Base-by-base conservation (phyloP, 1,139 yeast genomes). In the Entelexis sorbosivorans region DNA sequence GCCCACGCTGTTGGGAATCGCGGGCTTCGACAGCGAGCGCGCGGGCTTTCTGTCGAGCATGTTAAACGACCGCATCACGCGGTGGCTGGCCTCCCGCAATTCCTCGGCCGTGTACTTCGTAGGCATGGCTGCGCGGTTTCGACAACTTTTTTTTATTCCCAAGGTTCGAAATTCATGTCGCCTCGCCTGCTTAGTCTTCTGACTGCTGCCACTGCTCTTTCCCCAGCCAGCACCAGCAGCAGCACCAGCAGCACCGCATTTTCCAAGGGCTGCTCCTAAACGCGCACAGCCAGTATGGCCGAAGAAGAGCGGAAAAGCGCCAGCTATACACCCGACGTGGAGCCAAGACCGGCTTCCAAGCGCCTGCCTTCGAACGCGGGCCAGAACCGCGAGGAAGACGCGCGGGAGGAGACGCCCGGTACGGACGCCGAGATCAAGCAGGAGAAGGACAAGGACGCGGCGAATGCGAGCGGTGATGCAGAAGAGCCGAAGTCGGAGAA, bases 1-100 rank as follows among this genome's bases (percentile, higher is more conserved):
- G 39, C 51, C 60, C 43, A 36, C 47, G 39, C 56, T 51, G 43
- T 59, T 59, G 10, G 46, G 51, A 42, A 59, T 58, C 4, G 56
- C 52, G 2, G 59, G 56, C 40, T 56, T 57, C 42, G 56, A 28
- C 32, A 53, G 46, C 35, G 51, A 3, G 24, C 49, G 52, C 33
- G 44, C 17, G n/a, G 54, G 45, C 32, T 44, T 36, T 17, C 48
- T 16, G 31, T 56, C 56, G 42, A 57, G 48, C 29, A 36, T 14
- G 38, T 58, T 58, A 26, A 59, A 52, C 16, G 59, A 56, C 35
- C 54, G 55, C 62, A 59, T 58, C 16, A 59, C 59, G 34, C 47
- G 47, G 17, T 52, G 44, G 50, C 61, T 57, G 20, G 62, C 62
- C 2, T 49, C 48, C 10, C 50, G 50, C 48, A 59, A 49, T 50